These are phyloP conservation scores for Phytophthora rubi DNA, from an alignment of 352 stramenopile genomes.

Conservation along the genomic window DNA sequence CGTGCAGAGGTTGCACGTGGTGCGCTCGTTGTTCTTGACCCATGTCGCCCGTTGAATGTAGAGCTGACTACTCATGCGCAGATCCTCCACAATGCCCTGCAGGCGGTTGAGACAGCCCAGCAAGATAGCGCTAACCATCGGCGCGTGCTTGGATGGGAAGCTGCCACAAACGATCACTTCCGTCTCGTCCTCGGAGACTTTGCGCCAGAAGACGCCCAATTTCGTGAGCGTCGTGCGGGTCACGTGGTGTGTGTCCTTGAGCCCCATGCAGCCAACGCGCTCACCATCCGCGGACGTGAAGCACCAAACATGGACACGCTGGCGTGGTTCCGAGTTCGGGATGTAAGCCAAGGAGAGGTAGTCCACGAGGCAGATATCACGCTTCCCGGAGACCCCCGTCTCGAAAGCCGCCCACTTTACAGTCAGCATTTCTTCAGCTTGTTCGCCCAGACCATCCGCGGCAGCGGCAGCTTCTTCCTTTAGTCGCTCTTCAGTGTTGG, in stretches of 20 bases:
- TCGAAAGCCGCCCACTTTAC: conserved; percentile 84
- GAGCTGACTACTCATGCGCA: conserved; percentile 76
- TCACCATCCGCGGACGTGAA: conserved; percentile 76
- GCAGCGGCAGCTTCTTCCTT: conserved; percentile 37
- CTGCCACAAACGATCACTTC: conserved; percentile 83
- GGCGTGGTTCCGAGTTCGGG: conserved; percentile 59
- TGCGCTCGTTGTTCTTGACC: conserved; percentile 79
- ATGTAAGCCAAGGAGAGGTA: conserved; percentile 72
- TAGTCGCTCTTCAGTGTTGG: conserved; percentile 29
- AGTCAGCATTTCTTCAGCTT: conserved; percentile 65
- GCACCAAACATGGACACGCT: conserved; percentile 76
- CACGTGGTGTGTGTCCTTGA: conserved; percentile 77
- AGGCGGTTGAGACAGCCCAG: conserved; percentile 59
- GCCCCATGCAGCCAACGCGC: conserved; percentile 78
- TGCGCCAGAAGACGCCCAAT: conserved; percentile 78
- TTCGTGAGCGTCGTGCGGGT: conserved; percentile 63
- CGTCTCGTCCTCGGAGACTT: conserved; percentile 69
- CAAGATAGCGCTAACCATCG: conserved; percentile 59
- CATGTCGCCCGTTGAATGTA: conserved; percentile 79
- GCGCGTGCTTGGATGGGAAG: conserved; percentile 76
- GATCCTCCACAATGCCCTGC: conserved; percentile 73
- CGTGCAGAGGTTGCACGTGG: conserved; percentile 76
- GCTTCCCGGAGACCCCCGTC: conserved; percentile 57
- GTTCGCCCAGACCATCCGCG: conserved; percentile 33
- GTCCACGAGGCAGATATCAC: conserved; percentile 79